Base-by-base conservation (phyloP, 352 stramenopile genomes). In the Phytophthora agathidicida region DNA sequence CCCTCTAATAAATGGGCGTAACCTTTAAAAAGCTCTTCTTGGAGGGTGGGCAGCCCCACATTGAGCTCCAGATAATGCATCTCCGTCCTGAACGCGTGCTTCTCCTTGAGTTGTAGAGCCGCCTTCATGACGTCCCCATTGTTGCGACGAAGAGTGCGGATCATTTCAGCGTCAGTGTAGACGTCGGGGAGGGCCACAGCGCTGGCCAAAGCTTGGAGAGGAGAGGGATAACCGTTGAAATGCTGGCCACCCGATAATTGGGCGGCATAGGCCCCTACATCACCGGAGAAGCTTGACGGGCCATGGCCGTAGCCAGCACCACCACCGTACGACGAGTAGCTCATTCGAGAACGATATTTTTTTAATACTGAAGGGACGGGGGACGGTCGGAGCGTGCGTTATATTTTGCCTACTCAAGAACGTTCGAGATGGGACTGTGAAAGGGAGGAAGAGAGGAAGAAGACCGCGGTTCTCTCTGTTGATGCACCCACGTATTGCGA, bases 1-100 rank as follows among this genome's bases (percentile, higher is more conserved):
- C 79, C 63, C 45, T 89, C 77, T 2, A 93, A 60, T 19, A 91
- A 65, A 43, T 90, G 80, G n/a, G 77, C 77, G 56, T 93, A 93
- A 10, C 82, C 80, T 56, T 91, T 93, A 37, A 76, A 75, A 14
- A 91, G 57, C 58, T 93, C 83, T 32, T 75, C 60, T 48, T 91
- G 80, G 1, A 93, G 30, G n/a, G 79, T 77, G 2, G 39, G 38
- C 22, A 88, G 60, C 1, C 73, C 80, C 31, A 93, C 80, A 36
- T 89, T 85, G 30, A 93, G 79, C 48, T 80, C 55, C 46, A 80
- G 61, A 59, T 80, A 88, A 46, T 79, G 70, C 48, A 62, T 49
- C 22, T 79, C 58, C 37, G 13, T 27, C 16, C 82, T 73, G 50
- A 77, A 85, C 35, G 67, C 58, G 56, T 89, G 62, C 62, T 91